Evolutionary conservation across 495 filamentous ascomycete genomes (phyloP).

Genomic region (Penicillium silybi): DNA sequence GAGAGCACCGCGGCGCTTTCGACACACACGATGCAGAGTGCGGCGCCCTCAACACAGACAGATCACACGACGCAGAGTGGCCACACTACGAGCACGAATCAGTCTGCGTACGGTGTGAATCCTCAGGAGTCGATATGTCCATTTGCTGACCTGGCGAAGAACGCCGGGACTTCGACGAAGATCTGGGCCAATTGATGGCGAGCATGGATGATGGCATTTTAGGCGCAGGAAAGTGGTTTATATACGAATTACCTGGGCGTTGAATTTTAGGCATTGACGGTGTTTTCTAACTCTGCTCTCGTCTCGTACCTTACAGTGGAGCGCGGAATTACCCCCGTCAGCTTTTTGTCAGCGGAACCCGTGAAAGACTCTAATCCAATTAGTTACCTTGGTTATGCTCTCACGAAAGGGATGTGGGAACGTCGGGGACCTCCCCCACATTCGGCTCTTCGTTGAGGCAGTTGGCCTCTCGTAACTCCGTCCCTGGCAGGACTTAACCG

Average conservation of each 20-base stretch:
- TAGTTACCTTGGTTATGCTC: background rate
- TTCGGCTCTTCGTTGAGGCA: constrained; percentile 8
- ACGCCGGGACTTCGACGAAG: constrained; percentile 28
- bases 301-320: background rate
- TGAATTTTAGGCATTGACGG: background rate
- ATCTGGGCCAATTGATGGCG: constrained; percentile 34
- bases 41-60: background rate
- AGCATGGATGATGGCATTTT: constrained; percentile 2
- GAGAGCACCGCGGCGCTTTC: constrained; percentile 21
- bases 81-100: background rate
- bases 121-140: constrained; percentile 27
- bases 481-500: background rate
- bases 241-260: background rate
- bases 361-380: background rate
- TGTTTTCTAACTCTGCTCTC: background rate
- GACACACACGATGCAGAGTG: constrained; percentile 7
- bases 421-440: constrained; percentile 8
- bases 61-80: background rate
- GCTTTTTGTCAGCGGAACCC: background rate
- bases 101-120: background rate
- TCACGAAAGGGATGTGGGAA: background rate
- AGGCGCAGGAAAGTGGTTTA: constrained; percentile 2
- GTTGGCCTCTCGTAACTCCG: background rate
- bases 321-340: background rate
- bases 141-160: constrained; percentile 30